Evolutionary conservation across 164 flowering plant genomes (phyloP), one percentile per base, ranked within the genome.

Genomic region (Sedum album): DNA sequence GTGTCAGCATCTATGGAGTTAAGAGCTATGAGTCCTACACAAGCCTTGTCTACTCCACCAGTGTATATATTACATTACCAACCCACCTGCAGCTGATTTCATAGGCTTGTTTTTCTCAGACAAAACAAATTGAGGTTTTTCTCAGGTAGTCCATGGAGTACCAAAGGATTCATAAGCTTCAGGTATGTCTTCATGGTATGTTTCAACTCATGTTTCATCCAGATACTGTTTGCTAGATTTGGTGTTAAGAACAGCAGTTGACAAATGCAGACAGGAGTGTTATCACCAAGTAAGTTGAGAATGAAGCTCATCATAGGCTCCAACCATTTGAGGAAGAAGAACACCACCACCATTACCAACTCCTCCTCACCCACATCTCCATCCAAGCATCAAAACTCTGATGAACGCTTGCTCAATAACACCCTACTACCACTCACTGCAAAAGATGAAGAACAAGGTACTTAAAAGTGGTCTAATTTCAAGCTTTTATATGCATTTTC

Each of bases 191-290:
- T 7, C 0, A n/a, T 23, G 25, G 9, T 51, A 5, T 5, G 5
- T 23, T 35, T 35, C 38, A 3, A 7, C 38, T 7, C 3, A 35
- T 35, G 38, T 3, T 35, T 35, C 38, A 35, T 35, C 7, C 38
- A 3, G 38, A 3, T 35, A 3, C 38, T 3, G 38, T 7, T 35
- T 35, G 38, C 38, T 35, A 7, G 7, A 42, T 42, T 1, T 42
- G 17, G 1, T 8, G 46, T 42, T 42, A 1, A 42, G 10, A 42
- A 2, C 11, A 8, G 46, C 46, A 42, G n/a, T n/a, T n/a, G n/a
- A n/a, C n/a, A n/a, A n/a, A n/a, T n/a, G 62, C 62, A 57, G 33
- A 26, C 62, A 11, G 62, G 61, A 25, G 61, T 55, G 61, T 6
- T 55, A 25, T 55, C 61, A 25, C 61, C 61, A 55, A 55, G 11